Evolutionary conservation across 1,284 basidiomycete genomes (phyloP).

Genomic region (Pseudozyma sp.): DNA sequence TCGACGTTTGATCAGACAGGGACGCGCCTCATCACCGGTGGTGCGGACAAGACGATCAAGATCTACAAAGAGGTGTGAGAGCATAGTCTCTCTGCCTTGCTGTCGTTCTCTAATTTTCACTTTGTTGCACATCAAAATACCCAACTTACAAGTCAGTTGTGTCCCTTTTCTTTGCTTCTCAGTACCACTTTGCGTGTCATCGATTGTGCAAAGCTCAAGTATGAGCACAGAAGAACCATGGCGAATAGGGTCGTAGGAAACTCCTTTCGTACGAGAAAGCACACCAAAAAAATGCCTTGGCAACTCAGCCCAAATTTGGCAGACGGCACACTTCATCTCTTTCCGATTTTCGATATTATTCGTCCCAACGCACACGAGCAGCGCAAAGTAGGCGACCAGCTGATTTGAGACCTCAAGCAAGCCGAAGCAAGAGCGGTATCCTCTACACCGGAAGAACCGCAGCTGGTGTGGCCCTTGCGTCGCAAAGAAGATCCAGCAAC

Average conservation of each 20-base stretch:
- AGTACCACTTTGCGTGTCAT: no score
- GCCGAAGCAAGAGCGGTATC: background rate
- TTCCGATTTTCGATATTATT: conserved; percentile 10
- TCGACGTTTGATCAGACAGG: conserved; percentile 96
- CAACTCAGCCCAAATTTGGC: background rate
- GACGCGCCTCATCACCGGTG: conserved; percentile 89
- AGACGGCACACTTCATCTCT: conserved; percentile 2
- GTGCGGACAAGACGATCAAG: conserved; percentile 85
- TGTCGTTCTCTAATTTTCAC: background rate
- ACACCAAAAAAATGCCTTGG: background rate
- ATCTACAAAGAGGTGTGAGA: conserved; percentile 53
- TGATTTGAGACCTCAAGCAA: background rate
- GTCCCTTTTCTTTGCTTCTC: no score
- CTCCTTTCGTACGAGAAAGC: conserved; percentile 7
- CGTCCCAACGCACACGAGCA: conserved; percentile 8
- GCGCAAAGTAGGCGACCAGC: background rate
- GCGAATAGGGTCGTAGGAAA: no score
- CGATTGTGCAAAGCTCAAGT: no score
- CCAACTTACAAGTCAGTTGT: no score
- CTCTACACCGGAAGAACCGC: conserved; percentile 6
- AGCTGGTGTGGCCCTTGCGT: background rate
- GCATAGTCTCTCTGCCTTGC: background rate
- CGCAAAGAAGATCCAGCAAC: background rate
- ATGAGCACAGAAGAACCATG: no score
- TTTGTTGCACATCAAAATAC: conserved; percentile 3